A percentile compares a stretch with the other conserved stretches of the same genome.
These are phyloP conservation scores for Stereum hirsutum DNA, from an alignment of 1,284 basidiomycete genomes.

Conservation along the genomic window DNA sequence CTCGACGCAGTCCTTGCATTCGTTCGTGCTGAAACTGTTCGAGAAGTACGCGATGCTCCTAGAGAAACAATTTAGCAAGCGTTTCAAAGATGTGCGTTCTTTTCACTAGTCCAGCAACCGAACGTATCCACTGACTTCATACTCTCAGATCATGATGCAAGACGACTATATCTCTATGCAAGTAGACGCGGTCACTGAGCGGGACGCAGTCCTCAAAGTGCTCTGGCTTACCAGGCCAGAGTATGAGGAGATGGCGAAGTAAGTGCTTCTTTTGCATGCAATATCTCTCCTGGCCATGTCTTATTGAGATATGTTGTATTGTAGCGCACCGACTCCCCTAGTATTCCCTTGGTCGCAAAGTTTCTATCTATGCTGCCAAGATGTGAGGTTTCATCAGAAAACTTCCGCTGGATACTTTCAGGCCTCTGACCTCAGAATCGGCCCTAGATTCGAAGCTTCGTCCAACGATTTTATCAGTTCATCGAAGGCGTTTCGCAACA, in stretches of 20 bases:
- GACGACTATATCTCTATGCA: slow-evolving; percentile 94
- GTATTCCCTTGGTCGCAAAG: slow-evolving; percentile 92
- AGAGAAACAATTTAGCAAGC: slow-evolving; percentile 73
- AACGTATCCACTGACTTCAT: neutral
- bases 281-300: neutral
- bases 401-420: slow-evolving; percentile 1
- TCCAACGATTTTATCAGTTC: slow-evolving; percentile 96
- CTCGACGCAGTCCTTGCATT: slow-evolving; percentile 76
- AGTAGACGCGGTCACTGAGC: slow-evolving; percentile 64
- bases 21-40: slow-evolving; percentile 81
- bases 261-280: slow-evolving; percentile 14
- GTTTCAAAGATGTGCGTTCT: slow-evolving; percentile 68
- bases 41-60: slow-evolving; percentile 85
- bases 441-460: slow-evolving; percentile 79
- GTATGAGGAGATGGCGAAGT: slow-evolving; percentile 56
- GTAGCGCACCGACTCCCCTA: slow-evolving; percentile 64
- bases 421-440: neutral
- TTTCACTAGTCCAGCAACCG: neutral
- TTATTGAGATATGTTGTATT: neutral
- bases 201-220: slow-evolving; percentile 69
- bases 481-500: slow-evolving; percentile 91
- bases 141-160: slow-evolving; percentile 66
- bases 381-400: slow-evolving; percentile 37
- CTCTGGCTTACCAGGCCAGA: slow-evolving; percentile 82
- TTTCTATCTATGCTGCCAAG: slow-evolving; percentile 92